A percentile compares a stretch with the other conserved stretches of the same genome.
Conservation (phyloP, 768 basidiomycete species). For the Tulasnella sp. region DNA sequence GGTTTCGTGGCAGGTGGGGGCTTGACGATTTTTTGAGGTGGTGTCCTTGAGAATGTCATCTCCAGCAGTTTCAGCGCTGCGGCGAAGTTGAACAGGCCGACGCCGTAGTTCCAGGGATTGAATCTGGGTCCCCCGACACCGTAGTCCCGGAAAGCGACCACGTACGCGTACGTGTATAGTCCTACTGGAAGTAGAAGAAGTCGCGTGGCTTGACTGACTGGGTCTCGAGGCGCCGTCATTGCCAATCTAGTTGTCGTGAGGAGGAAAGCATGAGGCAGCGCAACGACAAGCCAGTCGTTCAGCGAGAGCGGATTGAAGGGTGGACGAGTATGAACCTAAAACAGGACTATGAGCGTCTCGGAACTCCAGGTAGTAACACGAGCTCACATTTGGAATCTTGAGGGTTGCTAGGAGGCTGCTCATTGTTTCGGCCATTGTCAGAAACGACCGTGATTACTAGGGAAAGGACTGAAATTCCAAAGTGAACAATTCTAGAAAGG, state of each 20-base stretch:
- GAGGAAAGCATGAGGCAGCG: background rate
- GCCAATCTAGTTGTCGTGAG: background rate
- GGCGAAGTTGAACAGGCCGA: conserved; percentile 9
- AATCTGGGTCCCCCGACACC: background rate
- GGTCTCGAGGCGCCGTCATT: background rate
- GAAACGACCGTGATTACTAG: background rate
- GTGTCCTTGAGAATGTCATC: background rate
- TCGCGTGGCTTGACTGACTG: conserved; percentile 2
- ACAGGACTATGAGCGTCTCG: background rate
- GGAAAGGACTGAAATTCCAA: background rate
- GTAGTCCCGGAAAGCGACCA: conserved; percentile 5
- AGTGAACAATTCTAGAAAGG: background rate
- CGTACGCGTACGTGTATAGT: background rate
- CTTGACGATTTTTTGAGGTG: background rate
- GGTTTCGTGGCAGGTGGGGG: background rate
- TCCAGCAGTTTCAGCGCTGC: conserved; percentile 8
- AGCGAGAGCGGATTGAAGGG: background rate
- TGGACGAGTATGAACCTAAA: background rate
- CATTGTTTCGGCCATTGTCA: background rate
- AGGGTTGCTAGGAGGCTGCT: background rate
- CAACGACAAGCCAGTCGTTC: conserved; percentile 11
- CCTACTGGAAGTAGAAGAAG: conserved; percentile 9
- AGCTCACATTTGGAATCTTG: background rate
- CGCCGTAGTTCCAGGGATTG: conserved; percentile 1
- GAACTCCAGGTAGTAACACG: background rate